Percentiles rank a stretch among this genome's conserved stretches.
Evolutionary conservation across 2,329 filamentous ascomycete genomes (phyloP).

Genomic region (Aspergillus amoenus): DNA sequence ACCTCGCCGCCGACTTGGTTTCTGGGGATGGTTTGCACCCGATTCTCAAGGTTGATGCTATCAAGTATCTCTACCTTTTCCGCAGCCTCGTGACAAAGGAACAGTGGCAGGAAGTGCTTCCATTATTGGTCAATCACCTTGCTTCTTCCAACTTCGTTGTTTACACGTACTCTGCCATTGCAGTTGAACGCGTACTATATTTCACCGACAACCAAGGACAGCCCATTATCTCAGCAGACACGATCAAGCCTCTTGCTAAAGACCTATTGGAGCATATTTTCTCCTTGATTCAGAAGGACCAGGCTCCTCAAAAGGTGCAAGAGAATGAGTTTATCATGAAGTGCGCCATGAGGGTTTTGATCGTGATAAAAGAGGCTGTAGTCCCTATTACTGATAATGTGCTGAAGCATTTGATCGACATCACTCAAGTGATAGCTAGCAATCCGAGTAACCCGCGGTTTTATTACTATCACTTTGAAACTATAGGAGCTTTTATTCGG

Average conservation of each 20-base stretch:
- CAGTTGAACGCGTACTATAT: conserved; percentile 88
- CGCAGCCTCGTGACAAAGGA: conserved; percentile 88
- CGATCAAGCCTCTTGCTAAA: conserved; percentile 78
- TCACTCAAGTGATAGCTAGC: conserved; percentile 86
- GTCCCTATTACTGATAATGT: conserved; percentile 72
- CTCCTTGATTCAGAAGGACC: conserved; percentile 81
- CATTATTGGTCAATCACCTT: conserved; percentile 86
- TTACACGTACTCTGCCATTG: conserved; percentile 95
- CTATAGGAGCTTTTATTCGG: conserved; percentile 82
- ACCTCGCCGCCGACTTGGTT: conserved; percentile 86
- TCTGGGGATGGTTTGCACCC: conserved; percentile 68
- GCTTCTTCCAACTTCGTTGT: conserved; percentile 91
- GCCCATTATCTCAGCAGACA: conserved; percentile 74
- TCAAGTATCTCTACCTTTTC: conserved; percentile 98
- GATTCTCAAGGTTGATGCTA: conserved; percentile 93
- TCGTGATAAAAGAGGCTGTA: conserved; percentile 85
- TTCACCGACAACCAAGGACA: conserved; percentile 73
- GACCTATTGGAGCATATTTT: conserved; percentile 89
- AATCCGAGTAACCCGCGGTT: conserved; percentile 98
- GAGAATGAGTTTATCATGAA: conserved; percentile 99
- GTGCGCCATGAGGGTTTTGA: conserved; percentile 95
- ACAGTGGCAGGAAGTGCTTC: conserved; percentile 87
- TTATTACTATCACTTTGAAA: conserved; percentile 98
- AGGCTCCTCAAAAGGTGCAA: conserved; percentile 85
- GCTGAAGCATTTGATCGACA: conserved; percentile 80